Percentiles rank a stretch among this genome's conserved stretches.
Conservation (phyloP, 305 asterid genomes). For the Fraxinus sp. region DNA sequence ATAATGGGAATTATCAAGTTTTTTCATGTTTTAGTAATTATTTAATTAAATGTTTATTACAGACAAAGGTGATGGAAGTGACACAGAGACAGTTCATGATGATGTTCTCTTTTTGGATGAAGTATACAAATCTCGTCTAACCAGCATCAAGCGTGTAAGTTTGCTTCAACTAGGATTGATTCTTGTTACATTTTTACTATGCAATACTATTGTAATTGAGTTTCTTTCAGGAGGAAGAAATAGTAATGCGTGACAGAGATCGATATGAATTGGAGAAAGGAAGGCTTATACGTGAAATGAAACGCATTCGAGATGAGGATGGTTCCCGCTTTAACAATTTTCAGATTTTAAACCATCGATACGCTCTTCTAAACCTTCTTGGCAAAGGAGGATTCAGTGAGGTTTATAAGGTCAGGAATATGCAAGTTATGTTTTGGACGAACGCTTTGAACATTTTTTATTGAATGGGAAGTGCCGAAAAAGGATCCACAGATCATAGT, state of each 20-base stretch:
- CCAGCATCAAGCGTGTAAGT: slow-evolving; percentile 87
- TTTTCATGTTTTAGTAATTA: slow-evolving; percentile 1
- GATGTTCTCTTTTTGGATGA: slow-evolving; percentile 81
- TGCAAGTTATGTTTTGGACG: slow-evolving; percentile 5
- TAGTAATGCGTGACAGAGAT: slow-evolving; percentile 86
- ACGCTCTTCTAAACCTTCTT: slow-evolving; percentile 93
- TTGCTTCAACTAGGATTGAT: slow-evolving; percentile 18
- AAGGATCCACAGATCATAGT: slow-evolving; percentile 6
- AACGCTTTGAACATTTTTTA: slow-evolving; percentile 13
- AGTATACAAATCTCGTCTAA: slow-evolving; percentile 78
- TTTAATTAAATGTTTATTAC: slow-evolving; percentile 27
- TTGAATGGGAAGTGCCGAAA: neutral
- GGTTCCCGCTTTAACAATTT: slow-evolving; percentile 92
- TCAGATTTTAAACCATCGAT: slow-evolving; percentile 91
- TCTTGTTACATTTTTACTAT: slow-evolving; percentile 15
- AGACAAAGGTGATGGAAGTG: slow-evolving; percentile 81
- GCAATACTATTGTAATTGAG: slow-evolving; percentile 12
- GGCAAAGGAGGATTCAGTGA: slow-evolving; percentile 99
- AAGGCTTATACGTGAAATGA: slow-evolving; percentile 93
- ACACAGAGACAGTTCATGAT: slow-evolving; percentile 64
- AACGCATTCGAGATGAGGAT: slow-evolving; percentile 96
- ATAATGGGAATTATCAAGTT: neutral
- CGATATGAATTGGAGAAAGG: slow-evolving; percentile 94
- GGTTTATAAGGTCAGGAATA: slow-evolving; percentile 77
- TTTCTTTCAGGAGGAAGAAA: slow-evolving; percentile 79